phyloP scores from a whole-genome alignment of 2,329 filamentous ascomycete species.

The Westerdykella sp. region DNA sequence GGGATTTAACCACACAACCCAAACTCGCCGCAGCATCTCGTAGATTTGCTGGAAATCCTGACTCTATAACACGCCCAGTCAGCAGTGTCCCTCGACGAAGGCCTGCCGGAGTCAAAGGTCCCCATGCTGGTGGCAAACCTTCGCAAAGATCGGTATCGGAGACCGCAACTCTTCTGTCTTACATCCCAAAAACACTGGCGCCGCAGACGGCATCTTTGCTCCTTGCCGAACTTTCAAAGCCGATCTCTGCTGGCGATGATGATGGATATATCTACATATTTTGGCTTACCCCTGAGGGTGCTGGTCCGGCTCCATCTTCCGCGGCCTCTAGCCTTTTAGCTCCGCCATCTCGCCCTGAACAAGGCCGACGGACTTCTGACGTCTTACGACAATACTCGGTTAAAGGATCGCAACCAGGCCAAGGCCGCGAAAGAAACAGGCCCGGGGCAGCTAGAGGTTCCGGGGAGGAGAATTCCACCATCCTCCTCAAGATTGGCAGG shows the following conservation, averaged over 20 bases:
- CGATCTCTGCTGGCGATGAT: slow-evolving; percentile 66
- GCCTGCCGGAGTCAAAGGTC: slow-evolving; percentile 11
- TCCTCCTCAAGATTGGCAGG: slow-evolving; percentile 60
- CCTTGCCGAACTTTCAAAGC: slow-evolving; percentile 70
- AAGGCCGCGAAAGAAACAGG: slow-evolving; percentile 6
- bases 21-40: slow-evolving; percentile 1
- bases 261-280: slow-evolving; percentile 96
- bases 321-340: slow-evolving; percentile 41
- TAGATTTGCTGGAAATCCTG: not conserved
- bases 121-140: not conserved
- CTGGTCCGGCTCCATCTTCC: slow-evolving; percentile 49
- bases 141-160: slow-evolving; percentile 10
- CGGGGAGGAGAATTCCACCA: slow-evolving; percentile 49
- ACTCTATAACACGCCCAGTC: slow-evolving; percentile 5
- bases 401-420: slow-evolving; percentile 6
- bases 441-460: slow-evolving; percentile 12
- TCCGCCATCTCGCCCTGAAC: slow-evolving; percentile 44
- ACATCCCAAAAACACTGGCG: slow-evolving; percentile 63
- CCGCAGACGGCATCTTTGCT: slow-evolving; percentile 64
- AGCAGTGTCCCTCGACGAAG: slow-evolving; percentile 17
- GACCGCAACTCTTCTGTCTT: slow-evolving; percentile 49
- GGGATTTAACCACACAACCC: not conserved
- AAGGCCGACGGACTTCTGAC: slow-evolving; percentile 27
- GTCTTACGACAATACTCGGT: slow-evolving; percentile 30
- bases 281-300: slow-evolving; percentile 71